A percentile compares a stretch with the other conserved stretches of the same genome.
phyloP scores from a whole-genome alignment of 768 basidiomycete genomes.

The Serendipita sp. region DNA sequence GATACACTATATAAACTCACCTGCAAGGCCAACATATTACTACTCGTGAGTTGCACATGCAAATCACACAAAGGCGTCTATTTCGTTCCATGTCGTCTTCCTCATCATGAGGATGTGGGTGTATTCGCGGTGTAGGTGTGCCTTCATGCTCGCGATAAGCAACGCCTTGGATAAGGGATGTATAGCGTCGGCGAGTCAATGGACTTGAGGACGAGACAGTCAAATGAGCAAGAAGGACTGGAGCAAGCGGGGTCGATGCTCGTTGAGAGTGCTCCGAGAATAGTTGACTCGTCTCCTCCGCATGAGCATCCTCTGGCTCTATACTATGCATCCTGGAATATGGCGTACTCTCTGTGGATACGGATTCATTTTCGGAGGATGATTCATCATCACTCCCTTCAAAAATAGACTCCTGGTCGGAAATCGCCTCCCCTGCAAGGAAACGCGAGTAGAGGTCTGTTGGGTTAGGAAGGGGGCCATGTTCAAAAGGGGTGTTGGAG shows the following conservation, averaged over 20 bases:
- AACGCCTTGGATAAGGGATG: conserved; percentile 21
- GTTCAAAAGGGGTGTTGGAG: background rate
- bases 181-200: conserved; percentile 35
- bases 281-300: conserved; percentile 13
- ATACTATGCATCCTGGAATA: conserved; percentile 14
- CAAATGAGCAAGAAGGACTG: conserved; percentile 40
- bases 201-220: conserved; percentile 27
- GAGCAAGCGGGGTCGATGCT: conserved; percentile 24
- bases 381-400: conserved; percentile 10
- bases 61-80: conserved; percentile 43
- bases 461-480: conserved; percentile 1
- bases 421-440: conserved; percentile 39
- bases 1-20: conserved; percentile 22
- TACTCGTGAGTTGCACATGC: conserved; percentile 48
- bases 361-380: conserved; percentile 4
- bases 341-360: conserved; percentile 15
- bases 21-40: conserved; percentile 80
- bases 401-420: conserved; percentile 32
- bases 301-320: conserved; percentile 15
- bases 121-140: conserved; percentile 8
- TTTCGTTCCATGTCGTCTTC: background rate
- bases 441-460: conserved; percentile 36
- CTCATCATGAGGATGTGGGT: background rate
- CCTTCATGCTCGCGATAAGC: background rate
- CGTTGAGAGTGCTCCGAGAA: conserved; percentile 13